These are phyloP conservation scores for Acarospora socialis DNA, from an alignment of 2,329 filamentous ascomycete genomes.

Conservation along the genomic window DNA sequence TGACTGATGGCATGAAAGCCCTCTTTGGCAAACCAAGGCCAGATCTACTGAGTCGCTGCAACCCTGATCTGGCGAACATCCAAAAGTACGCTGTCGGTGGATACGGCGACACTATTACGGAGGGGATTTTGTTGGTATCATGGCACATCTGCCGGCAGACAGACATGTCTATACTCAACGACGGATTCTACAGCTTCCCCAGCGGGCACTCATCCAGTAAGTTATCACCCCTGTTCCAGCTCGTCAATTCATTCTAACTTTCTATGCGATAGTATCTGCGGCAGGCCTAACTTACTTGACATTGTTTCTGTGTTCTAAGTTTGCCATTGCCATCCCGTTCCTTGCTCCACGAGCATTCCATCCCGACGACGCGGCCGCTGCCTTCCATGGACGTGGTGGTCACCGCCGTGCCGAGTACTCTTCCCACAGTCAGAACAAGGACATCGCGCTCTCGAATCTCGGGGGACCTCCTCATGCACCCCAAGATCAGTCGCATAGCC, in stretches of 20 bases:
- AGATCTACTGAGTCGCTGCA: constrained; percentile 54
- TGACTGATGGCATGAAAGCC: constrained; percentile 76
- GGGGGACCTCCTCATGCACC: not conserved
- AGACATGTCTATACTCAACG: constrained; percentile 47
- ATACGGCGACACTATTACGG: constrained; percentile 34
- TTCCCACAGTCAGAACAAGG: not conserved
- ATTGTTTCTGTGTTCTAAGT: constrained; percentile 74
- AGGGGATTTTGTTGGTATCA: constrained; percentile 56
- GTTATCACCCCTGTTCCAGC: constrained; percentile 13
- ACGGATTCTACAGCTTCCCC: constrained; percentile 76
- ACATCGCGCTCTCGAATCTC: not conserved
- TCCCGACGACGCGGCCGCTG: constrained; percentile 15
- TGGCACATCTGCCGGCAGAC: constrained; percentile 59
- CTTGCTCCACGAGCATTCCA: constrained; percentile 37
- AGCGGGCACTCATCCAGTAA: constrained; percentile 58
- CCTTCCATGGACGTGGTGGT: constrained; percentile 10
- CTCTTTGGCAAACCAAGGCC: constrained; percentile 51
- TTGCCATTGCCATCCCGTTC: constrained; percentile 59
- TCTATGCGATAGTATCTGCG: constrained; percentile 42
- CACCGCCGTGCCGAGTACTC: not conserved
- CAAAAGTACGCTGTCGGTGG: constrained; percentile 49
- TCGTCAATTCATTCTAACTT: constrained; percentile 5
- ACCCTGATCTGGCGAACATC: constrained; percentile 56
- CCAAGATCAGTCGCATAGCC: constrained; percentile 4
- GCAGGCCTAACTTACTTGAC: constrained; percentile 73